Evolutionary conservation across 192 early-diverging fungal genomes (phyloP).

Genomic region (Umbelopsis sp.): DNA sequence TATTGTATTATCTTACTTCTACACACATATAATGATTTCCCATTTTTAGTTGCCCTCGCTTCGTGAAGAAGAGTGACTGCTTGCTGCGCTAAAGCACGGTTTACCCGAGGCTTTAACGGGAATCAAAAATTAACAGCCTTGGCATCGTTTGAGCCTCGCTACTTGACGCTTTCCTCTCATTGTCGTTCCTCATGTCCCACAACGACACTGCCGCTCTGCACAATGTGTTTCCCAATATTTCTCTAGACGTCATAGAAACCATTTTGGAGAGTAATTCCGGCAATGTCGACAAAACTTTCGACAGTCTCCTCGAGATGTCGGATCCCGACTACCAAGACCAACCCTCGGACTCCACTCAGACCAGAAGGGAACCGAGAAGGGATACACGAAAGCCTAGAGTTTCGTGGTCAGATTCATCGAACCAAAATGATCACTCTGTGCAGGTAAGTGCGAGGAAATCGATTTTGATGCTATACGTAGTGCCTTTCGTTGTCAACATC

Average conservation of each 20-base stretch:
- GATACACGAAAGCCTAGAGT: neutral
- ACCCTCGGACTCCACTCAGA: neutral
- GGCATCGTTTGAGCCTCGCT: neutral
- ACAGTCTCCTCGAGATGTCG: conserved; percentile 7
- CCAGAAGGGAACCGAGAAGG: neutral
- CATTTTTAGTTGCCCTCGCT: too few species aligned
- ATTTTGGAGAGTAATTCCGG: conserved; percentile 10
- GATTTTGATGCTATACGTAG: neutral
- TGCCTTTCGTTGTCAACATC: neutral
- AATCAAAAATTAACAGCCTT: neutral
- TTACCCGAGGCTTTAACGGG: neutral
- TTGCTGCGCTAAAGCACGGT: too few species aligned
- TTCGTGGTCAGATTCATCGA: neutral
- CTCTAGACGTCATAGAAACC: conserved; percentile 5
- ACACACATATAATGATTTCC: too few species aligned
- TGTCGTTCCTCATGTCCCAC: neutral
- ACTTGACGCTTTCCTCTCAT: neutral
- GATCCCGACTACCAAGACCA: conserved; percentile 1
- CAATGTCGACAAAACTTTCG: conserved; percentile 15
- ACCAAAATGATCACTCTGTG: neutral
- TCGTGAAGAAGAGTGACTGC: too few species aligned
- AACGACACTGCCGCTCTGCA: neutral
- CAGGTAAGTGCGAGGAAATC: neutral
- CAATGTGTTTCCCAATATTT: conserved; percentile 6
- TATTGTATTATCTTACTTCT: too few species aligned